Conservation (phyloP, 768 basidiomycete species). For the Trametes cinnabarina region DNA sequence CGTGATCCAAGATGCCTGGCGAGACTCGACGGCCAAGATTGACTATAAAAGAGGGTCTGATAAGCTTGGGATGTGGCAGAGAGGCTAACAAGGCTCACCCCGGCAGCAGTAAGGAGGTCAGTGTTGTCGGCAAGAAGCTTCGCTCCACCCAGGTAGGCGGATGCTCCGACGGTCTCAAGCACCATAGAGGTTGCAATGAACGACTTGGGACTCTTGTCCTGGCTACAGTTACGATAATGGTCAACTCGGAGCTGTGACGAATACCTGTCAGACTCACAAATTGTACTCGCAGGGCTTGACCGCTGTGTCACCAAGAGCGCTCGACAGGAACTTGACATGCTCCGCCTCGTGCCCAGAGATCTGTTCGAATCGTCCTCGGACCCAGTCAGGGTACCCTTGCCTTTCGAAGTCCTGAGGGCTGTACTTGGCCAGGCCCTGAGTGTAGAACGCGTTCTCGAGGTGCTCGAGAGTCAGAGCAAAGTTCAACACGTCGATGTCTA, state of each 20-base stretch:
- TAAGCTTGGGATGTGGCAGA: neutral
- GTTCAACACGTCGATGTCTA: conserved; percentile 38
- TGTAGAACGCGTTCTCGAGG: conserved; percentile 47
- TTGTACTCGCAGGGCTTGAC: conserved; percentile 57
- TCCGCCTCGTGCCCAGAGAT: conserved; percentile 52
- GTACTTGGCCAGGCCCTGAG: conserved; percentile 43
- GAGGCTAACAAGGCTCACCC: conserved; percentile 24
- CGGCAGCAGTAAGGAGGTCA: conserved; percentile 52
- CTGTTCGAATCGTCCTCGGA: conserved; percentile 49
- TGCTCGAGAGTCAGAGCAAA: conserved; percentile 50
- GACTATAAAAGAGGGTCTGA: conserved; percentile 6
- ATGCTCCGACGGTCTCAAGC: conserved; percentile 53
- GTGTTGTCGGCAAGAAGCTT: conserved; percentile 36
- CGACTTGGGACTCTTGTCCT: conserved; percentile 40
- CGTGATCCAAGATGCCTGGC: conserved; percentile 51
- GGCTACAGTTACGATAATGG: conserved; percentile 27
- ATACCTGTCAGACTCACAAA: conserved; percentile 55
- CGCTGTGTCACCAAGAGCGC: conserved; percentile 43
- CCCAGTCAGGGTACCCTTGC: conserved; percentile 49
- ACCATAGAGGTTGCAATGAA: conserved; percentile 46
- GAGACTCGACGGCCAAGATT: conserved; percentile 56
- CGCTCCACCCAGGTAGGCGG: conserved; percentile 59
- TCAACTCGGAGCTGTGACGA: too few relatives aligned
- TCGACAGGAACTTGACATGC: conserved; percentile 54
- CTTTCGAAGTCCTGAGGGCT: conserved; percentile 42